Conservation (phyloP, 768 basidiomycete species). For the Mrakia hoshinonis region DNA sequence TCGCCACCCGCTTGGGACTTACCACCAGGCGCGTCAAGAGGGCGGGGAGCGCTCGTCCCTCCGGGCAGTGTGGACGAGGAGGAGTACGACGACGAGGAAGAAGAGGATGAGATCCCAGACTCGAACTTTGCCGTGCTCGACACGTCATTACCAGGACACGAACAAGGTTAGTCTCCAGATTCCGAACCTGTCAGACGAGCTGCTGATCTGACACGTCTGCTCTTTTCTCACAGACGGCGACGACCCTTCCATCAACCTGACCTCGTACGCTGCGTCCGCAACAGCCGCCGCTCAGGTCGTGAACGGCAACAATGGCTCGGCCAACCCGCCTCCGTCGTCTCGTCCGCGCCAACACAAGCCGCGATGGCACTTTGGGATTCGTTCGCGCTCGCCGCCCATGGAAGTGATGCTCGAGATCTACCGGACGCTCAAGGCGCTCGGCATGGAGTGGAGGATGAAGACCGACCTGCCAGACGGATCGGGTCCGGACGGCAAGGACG, state of each 20-base stretch:
- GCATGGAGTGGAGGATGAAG: constrained; percentile 98
- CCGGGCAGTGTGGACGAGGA: constrained; percentile 65
- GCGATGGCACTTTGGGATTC: constrained; percentile 97
- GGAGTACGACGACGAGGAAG: constrained; percentile 40
- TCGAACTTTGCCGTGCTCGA: constrained; percentile 81
- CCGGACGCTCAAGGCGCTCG: constrained; percentile 73
- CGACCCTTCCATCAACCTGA: constrained; percentile 27
- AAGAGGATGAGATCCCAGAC: constrained; percentile 47
- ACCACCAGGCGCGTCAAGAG: constrained; percentile 51
- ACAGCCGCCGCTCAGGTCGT: constrained; percentile 35
- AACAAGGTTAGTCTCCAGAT: constrained; percentile 33
- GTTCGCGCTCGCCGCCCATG: constrained; percentile 84
- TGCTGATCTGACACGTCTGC: neutral
- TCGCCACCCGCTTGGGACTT: constrained; percentile 42
- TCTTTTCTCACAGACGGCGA: neutral
- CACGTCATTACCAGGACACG: constrained; percentile 61
- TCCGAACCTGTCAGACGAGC: neutral
- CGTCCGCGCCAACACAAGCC: constrained; percentile 52
- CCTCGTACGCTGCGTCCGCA: constrained; percentile 37
- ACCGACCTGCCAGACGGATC: constrained; percentile 45
- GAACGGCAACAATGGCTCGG: neutral
- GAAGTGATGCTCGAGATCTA: constrained; percentile 99
- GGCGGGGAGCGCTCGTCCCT: constrained; percentile 43
- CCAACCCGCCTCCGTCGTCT: constrained; percentile 40
- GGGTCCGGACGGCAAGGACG: constrained; percentile 54